These are phyloP conservation scores for Rhexocercosporidium sp. DNA, from an alignment of 2,329 filamentous ascomycete species.

Conservation along the genomic window DNA sequence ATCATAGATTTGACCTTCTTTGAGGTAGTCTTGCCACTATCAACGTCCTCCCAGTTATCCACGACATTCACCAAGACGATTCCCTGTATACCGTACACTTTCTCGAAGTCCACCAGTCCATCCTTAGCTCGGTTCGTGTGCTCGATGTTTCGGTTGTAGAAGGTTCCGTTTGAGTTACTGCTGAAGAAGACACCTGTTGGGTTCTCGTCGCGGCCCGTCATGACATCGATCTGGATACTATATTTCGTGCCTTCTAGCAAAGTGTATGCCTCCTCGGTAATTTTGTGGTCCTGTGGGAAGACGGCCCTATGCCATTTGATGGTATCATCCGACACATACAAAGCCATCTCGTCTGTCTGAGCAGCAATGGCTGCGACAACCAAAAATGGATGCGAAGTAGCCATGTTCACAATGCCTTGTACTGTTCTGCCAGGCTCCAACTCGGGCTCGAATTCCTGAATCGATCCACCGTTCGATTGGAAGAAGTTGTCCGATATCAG, in stretches of 20 bases:
- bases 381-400: slow-evolving; percentile 83
- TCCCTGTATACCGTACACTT: slow-evolving; percentile 88
- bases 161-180: slow-evolving; percentile 96
- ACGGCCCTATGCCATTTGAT: slow-evolving; percentile 88
- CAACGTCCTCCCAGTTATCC: slow-evolving; percentile 80
- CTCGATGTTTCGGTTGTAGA: slow-evolving; percentile 89
- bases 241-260: slow-evolving; percentile 96
- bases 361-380: slow-evolving; percentile 81
- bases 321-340: slow-evolving; percentile 87
- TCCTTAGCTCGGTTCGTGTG: slow-evolving; percentile 83
- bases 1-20: slow-evolving; percentile 83
- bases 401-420: slow-evolving; percentile 80
- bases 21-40: slow-evolving; percentile 51
- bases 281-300: slow-evolving; percentile 80
- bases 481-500: slow-evolving; percentile 87
- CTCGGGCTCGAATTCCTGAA: slow-evolving; percentile 74
- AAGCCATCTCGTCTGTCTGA: slow-evolving; percentile 85
- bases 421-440: slow-evolving; percentile 77
- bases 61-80: slow-evolving; percentile 91
- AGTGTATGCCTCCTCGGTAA: slow-evolving; percentile 88
- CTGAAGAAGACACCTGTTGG: slow-evolving; percentile 90
- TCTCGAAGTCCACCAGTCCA: slow-evolving; percentile 93
- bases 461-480: slow-evolving; percentile 52
- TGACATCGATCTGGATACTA: slow-evolving; percentile 95
- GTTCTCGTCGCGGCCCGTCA: slow-evolving; percentile 67